phyloP scores from a whole-genome alignment of 768 basidiomycete species.

The Phanerochaete sordida region DNA sequence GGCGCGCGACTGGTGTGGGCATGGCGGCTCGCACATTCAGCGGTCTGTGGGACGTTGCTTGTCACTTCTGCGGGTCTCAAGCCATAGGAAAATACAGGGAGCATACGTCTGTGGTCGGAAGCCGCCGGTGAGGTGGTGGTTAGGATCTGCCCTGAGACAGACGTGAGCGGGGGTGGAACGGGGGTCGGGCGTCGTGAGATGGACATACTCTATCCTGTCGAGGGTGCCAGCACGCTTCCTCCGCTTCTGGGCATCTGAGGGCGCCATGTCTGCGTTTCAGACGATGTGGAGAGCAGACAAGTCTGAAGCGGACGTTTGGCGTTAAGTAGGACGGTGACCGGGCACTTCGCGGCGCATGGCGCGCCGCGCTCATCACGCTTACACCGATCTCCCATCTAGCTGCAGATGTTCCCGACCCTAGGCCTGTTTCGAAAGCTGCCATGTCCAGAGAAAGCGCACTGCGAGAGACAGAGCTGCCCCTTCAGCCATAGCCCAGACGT shows the following conservation, averaged over 20 bases:
- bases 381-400: neutral
- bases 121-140: conserved; percentile 59
- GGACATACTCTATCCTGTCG: conserved; percentile 24
- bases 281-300: neutral
- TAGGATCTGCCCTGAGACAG: conserved; percentile 43
- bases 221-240: conserved; percentile 11
- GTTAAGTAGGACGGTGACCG: neutral
- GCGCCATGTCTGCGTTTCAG: neutral
- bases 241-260: neutral
- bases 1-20: neutral
- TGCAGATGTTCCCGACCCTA: conserved; percentile 59
- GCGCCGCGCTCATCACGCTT: neutral
- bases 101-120: conserved; percentile 61
- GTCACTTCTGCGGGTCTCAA: no score
- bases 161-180: neutral
- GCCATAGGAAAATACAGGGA: neutral
- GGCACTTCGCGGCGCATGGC: neutral
- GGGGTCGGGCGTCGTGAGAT: neutral
- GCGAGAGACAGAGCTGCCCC: conserved; percentile 52
- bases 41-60: conserved; percentile 18
- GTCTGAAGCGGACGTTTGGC: neutral
- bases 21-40: conserved; percentile 8
- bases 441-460: conserved; percentile 54
- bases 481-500: conserved; percentile 57
- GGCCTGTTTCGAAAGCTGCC: conserved; percentile 53